Evolutionary conservation across 2,329 filamentous ascomycete genomes (phyloP), one percentile per base, ranked within the genome.

Genomic region (Calonectria pseudoreteaudii): DNA sequence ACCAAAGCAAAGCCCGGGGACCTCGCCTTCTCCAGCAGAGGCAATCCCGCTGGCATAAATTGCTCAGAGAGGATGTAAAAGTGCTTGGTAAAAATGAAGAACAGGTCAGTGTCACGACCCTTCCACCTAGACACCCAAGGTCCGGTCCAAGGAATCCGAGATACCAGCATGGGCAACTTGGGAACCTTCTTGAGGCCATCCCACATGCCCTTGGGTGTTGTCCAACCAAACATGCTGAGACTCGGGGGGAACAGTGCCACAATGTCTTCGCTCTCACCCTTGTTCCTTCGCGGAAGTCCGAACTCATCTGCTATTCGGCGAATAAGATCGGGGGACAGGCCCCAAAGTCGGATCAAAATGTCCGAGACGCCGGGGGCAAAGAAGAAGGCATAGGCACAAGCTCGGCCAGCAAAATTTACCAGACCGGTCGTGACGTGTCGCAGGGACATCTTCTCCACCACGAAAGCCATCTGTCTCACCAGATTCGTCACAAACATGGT

Each of bases 11-110:
- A 91, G 0, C 93, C 95, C 7, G 96, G 96, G 1, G 93, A 92
- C 64, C 94, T 87, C 7, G 89, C 90, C 79, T 90, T 91, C 71
- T 91, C 89, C 0, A 85, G 79, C 20, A 91, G 82, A 2, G 90
- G 86, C 36, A 92, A 81, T 5, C 86, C 86, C 0, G 85, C 79
- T 0, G 93, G 92, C 78, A 94, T 87, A 77, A 94, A 94, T 73
- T 97, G 94, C 50, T 94, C 91, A 5, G 93, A 89, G 4, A 98
- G 87, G 26, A 96, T 90, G 83, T 96, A 94, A 79, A 94, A 97
- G 82, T 97, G 93, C 84, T 98, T 98, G 85, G 93, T 91, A 81
- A 98, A 98, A 56, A 97, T 93, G 85, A 96, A 98, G 82, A 98
- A 95, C 41, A 98, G 87, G 81, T 98, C 96, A 5, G 94, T 97